Evolutionary conservation across 192 early-diverging fungal species (phyloP), one percentile per base, ranked within the genome.

Genomic region (Coemansia sp.): DNA sequence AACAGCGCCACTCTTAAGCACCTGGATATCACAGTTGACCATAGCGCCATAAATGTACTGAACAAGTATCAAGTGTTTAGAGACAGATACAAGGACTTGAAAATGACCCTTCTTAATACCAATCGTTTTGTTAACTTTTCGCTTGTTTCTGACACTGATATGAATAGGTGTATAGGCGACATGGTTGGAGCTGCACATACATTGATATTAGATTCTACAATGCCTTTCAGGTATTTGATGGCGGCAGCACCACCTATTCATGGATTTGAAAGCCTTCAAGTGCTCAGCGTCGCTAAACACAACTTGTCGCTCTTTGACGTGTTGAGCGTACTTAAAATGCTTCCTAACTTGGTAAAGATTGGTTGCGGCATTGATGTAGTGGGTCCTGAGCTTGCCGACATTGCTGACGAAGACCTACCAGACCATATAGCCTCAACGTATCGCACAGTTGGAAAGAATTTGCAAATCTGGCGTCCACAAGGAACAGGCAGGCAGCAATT

Each of bases 91-190:
- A 99, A 92, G 62, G 98, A 82, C 54, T 81, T 84, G 29, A 87
- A 78, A 4, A 93, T 93, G 68, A 92, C 73, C 14, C 90, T 89
- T 72, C 96, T 94, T 94, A 97, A 95, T 2, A 93, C 93, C 69
- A 98, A 98, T 11, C 89, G 88, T 66, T 88, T 88, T 4, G 87
- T 87, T 57, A 95, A 99, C 10, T 97, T 93, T 1, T 98, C 98
- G 0, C 45, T 48, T 48, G 64, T 93, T 88, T 48, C 84, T 86
- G 27, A 98, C 88, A 4, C 95, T 95, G 14, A 89, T 87, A 74
- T 99, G 98, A 1, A 98, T 89, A 77, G 97, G 93, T 82, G 97
- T 97, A 64, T 95, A 93, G 11, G 96, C 92, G 77, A 2, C n/a
- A n/a, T 53, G 27, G n/a, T 29, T 8, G 27, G 27, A 4, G 8